Evolutionary conservation across 306 rosid genomes (phyloP), one percentile per base, ranked within the genome.

Genomic region (Gastrolobium villosum): DNA sequence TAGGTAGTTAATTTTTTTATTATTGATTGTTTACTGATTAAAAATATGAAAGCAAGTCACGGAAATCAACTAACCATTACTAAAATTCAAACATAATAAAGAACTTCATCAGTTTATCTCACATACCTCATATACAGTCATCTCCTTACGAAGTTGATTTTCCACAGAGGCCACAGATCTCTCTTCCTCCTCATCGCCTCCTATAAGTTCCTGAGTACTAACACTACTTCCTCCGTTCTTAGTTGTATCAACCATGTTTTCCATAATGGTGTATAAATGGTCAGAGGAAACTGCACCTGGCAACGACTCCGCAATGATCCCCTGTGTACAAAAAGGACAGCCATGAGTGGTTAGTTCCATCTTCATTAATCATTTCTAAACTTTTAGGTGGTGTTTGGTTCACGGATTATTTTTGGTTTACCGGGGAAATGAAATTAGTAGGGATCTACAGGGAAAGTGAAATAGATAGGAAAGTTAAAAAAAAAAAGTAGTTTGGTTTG

Each of bases 101-200:
- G 26, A 20, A 20, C 26, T 20, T 8, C 11, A 20, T 14, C 9
- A 67, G 41, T 7, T 26, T 49, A 55, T 49, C 69, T 60, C 61
- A 74, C 76, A 67, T 74, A 89, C 96, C 92, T 87, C 93, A 50
- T 89, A 89, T 11, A 91, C 89, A 26, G 89, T 86, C 89, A 86
- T 89, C 87, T 89, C 97, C 87, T 86, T 89, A 28, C 84, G 86
- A 20, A 87, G 78, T 75, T 91, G 94, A 78, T 84, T 86, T 88
- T 91, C 94, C 69, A 84, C 90, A 15, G 92, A 89, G 63, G 92
- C 86, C 60, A 89, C 84, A 10, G 92, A 87, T 64, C 78, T 84
- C 66, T 87, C 97, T 77, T 88, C 94, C 74, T 91, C 94, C 37
- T 91, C 97, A 57, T 89, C 97, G 15, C 84, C 97, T 50, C 76